phyloP scores from a whole-genome alignment of 768 basidiomycete genomes.

The Suillus lakei region DNA sequence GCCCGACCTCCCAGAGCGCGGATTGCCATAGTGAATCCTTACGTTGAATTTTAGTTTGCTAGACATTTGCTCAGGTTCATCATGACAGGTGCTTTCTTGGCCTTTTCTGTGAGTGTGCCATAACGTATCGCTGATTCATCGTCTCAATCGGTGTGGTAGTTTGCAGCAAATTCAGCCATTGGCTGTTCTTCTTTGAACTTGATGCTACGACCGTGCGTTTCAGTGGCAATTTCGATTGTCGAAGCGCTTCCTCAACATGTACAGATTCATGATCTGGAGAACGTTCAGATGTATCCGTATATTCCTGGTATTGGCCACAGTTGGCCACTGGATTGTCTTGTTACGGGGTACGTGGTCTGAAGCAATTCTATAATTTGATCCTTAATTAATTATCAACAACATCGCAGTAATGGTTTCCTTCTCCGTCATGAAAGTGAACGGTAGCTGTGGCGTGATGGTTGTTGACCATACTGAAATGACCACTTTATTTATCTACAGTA shows the following conservation, averaged over 20 bases:
- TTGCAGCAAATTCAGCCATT: constrained; percentile 3
- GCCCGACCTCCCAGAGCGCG: background rate
- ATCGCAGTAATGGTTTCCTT: background rate
- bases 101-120: constrained; percentile 1
- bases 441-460: background rate
- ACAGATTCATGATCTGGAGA: constrained; percentile 1
- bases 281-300: background rate
- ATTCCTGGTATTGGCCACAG: background rate
- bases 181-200: constrained; percentile 4
- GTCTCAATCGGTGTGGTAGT: background rate
- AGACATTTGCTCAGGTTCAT: background rate
- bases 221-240: background rate
- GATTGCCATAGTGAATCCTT: background rate
- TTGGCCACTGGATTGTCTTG: constrained; percentile 1
- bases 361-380: background rate
- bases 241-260: background rate
- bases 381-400: background rate
- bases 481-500: constrained; percentile 1
- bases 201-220: constrained; percentile 1
- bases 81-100: constrained; percentile 1
- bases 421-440: background rate
- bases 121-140: background rate
- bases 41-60: background rate
- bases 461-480: background rate
- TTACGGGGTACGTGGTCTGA: background rate